Percentiles rank a stretch among this genome's conserved stretches.
Evolutionary conservation across 345 rosid genomes (phyloP).

Genomic region (Salix purpurea): DNA sequence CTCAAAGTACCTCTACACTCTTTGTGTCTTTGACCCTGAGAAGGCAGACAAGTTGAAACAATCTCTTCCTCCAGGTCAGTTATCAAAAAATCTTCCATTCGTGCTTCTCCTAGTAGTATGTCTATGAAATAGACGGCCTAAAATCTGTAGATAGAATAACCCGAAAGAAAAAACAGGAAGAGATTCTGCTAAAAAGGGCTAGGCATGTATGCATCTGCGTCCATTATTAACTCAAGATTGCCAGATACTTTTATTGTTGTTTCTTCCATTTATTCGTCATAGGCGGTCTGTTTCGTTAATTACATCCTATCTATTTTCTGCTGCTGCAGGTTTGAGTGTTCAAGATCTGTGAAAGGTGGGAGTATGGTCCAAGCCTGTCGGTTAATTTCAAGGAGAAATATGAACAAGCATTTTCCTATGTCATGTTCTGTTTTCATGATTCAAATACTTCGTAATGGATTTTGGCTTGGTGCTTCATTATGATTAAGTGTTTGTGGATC

Average conservation of each 20-base stretch:
- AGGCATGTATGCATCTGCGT: background rate
- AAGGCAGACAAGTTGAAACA: conserved; percentile 96
- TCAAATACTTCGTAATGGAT: background rate
- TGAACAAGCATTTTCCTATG: background rate
- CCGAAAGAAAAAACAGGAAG: background rate
- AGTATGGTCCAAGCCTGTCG: background rate
- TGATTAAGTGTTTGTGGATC: background rate
- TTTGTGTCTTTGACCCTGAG: conserved; percentile 76
- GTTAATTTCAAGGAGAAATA: background rate
- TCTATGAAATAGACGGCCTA: background rate
- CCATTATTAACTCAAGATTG: background rate
- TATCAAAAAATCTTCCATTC: background rate
- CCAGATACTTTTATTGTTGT: background rate
- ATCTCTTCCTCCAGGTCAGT: conserved; percentile 88
- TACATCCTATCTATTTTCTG: background rate
- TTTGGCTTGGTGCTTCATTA: background rate
- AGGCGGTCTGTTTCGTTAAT: background rate
- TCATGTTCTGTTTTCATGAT: background rate
- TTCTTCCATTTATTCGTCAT: background rate
- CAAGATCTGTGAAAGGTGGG: conserved; percentile 50
- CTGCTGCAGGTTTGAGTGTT: conserved; percentile 68
- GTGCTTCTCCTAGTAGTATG: background rate
- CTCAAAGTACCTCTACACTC: conserved; percentile 86
- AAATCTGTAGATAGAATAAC: no score
- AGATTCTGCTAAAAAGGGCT: background rate